Evolutionary conservation across 331 rosid genomes (phyloP), one percentile per base, ranked within the genome.

Genomic region (Arachis monticola): DNA sequence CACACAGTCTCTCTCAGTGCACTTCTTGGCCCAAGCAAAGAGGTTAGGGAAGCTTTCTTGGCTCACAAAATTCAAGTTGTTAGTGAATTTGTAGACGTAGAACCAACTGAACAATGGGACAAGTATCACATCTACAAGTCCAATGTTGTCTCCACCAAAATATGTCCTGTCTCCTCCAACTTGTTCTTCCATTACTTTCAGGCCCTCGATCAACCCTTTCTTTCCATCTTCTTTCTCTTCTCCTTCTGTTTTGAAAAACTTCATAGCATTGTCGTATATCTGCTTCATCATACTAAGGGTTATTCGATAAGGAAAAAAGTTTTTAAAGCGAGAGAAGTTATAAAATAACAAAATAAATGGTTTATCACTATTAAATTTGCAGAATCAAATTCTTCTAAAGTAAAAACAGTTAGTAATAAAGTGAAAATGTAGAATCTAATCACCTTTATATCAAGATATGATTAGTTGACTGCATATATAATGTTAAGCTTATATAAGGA

Each of bases 1-100:
- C 17, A 79, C 81, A 75, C 74, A 38, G 64, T 79, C 73, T 42
- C 22, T 84, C 30, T 77, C 45, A 60, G n/a, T 2, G 56, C 85
- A 86, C 63, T 79, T 81, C 64, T 67, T 81, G 3, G 56, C 84
- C 87, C 85, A 86, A 51, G 79, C 79, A 66, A 60, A 32, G 60
- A 83, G 10, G 30, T 66, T 79, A 2, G 90, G 90, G 47, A 64
- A 65, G 77, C 56, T 30, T 1, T 41, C 64, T 41, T 73, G 83
- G 0, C 55, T 12, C n/a, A 65, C 79, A 66, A 86, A 11, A 56
- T 58, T 38, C 30, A 3, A n/a, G 8, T 0, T n/a, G 2, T 50
- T 77, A 58, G 6, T 31, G 6, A 12, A 56, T 8, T 55, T 79
- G 45, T 17, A 67, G 14, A 11, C 55, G 51, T 71, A 53, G 31